phyloP scores from a whole-genome alignment of 495 filamentous ascomycete genomes.

The Neurospora sp. region DNA sequence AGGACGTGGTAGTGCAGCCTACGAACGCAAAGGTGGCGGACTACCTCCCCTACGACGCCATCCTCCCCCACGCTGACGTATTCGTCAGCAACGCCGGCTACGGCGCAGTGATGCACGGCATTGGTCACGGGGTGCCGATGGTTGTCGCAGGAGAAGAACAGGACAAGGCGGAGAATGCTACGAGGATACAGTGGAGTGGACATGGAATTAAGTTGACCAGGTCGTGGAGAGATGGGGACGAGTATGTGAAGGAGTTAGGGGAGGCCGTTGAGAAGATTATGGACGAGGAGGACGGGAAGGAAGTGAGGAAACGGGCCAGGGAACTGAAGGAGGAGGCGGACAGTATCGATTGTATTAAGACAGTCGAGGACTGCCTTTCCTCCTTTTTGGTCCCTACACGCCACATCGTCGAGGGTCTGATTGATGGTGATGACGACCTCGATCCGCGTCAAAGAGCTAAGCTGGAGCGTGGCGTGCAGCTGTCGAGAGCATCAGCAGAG shows the following conservation, averaged over 20 bases:
- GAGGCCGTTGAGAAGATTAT: constrained; percentile 20
- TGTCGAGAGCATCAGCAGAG: not conserved
- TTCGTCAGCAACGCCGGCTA: constrained; percentile 33
- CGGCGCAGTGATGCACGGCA: constrained; percentile 28
- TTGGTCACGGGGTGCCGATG: constrained; percentile 31
- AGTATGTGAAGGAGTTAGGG: constrained; percentile 14
- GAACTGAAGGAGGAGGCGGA: constrained; percentile 15
- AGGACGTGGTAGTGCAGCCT: constrained; percentile 4
- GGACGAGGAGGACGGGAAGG: constrained; percentile 6
- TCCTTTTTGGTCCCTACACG: constrained; percentile 35
- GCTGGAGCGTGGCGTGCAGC: constrained; percentile 15
- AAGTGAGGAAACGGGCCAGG: not conserved
- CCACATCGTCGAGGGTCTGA: constrained; percentile 27
- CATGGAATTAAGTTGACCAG: constrained; percentile 24
- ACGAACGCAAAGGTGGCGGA: constrained; percentile 22
- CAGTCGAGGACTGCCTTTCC: constrained; percentile 3
- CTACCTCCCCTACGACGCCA: constrained; percentile 28
- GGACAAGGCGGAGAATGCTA: constrained; percentile 29
- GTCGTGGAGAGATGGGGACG: not conserved
- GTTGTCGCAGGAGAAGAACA: constrained; percentile 26
- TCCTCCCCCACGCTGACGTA: constrained; percentile 25
- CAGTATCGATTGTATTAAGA: constrained; percentile 14
- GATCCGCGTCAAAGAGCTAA: constrained; percentile 26
- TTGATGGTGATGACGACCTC: constrained; percentile 20
- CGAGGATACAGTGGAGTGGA: constrained; percentile 24